phyloP scores from a whole-genome alignment of 106 monocot genomes.

The Allium fistulosum region DNA sequence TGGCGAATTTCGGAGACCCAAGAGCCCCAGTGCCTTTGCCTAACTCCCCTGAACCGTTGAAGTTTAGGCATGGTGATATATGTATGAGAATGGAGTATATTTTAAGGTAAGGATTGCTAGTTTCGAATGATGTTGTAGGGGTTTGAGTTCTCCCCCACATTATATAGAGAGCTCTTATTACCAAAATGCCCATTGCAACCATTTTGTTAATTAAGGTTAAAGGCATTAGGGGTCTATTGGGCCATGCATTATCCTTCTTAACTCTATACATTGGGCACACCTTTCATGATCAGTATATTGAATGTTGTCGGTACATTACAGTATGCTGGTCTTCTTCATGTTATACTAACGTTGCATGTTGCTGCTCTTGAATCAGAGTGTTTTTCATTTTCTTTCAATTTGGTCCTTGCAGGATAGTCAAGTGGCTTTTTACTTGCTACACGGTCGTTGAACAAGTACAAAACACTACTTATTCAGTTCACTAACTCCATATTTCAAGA shows the following conservation, averaged over 20 bases:
- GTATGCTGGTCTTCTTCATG: too few relatives aligned
- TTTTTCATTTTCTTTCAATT: too few relatives aligned
- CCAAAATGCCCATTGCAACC: neutral
- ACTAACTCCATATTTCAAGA: too few relatives aligned
- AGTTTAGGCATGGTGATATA: constrained; percentile 12
- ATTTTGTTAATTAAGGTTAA: neutral
- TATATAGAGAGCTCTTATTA: constrained; percentile 1
- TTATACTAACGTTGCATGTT: too few relatives aligned
- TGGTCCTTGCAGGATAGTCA: too few relatives aligned
- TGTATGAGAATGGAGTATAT: neutral
- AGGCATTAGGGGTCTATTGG: constrained; percentile 3
- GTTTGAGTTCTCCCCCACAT: neutral
- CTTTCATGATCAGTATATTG: too few relatives aligned
- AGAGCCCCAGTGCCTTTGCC: constrained; percentile 72
- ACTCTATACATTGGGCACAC: neutral
- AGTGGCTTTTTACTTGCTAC: too few relatives aligned
- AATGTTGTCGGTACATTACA: too few relatives aligned
- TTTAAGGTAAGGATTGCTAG: neutral
- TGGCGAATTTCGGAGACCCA: constrained; percentile 77
- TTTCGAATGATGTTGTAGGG: neutral
- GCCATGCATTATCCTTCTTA: neutral
- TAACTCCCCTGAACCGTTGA: constrained; percentile 53
- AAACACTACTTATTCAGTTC: too few relatives aligned
- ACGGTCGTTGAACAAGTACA: too few relatives aligned
- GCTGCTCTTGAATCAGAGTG: too few relatives aligned